These are phyloP conservation scores for Verticillium nubilum DNA, from an alignment of 2,329 filamentous ascomycete genomes.

Conservation along the genomic window DNA sequence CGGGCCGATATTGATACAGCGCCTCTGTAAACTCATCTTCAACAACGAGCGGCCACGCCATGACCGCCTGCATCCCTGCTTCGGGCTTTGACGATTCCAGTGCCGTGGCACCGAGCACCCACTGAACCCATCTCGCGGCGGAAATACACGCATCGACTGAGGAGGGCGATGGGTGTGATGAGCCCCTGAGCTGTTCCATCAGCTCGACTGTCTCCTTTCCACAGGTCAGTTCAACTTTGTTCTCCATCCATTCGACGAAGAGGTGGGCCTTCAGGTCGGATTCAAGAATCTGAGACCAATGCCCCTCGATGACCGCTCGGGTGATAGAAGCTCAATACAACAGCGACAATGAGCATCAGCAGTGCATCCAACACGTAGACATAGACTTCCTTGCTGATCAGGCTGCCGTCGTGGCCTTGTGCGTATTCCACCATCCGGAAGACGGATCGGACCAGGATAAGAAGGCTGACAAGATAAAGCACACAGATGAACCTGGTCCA, in stretches of 20 bases:
- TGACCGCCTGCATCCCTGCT: conserved; percentile 16
- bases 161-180: not conserved
- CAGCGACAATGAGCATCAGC: conserved; percentile 22
- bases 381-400: conserved; percentile 26
- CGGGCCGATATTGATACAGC: conserved; percentile 26
- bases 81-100: not conserved
- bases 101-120: conserved; percentile 8
- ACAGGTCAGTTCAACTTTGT: not conserved
- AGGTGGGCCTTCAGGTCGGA: conserved; percentile 18
- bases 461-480: conserved; percentile 19
- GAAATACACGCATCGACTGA: conserved; percentile 6
- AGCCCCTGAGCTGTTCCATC: not conserved
- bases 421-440: conserved; percentile 37
- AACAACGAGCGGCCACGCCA: conserved; percentile 28
- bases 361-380: conserved; percentile 31
- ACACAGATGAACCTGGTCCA: conserved; percentile 23
- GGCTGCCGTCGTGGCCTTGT: conserved; percentile 23
- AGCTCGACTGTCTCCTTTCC: conserved; percentile 1
- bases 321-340: conserved; percentile 2
- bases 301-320: conserved; percentile 4
- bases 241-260: not conserved
- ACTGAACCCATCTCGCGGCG: conserved; percentile 9
- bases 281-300: conserved; percentile 13
- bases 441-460: conserved; percentile 34
- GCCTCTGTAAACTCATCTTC: conserved; percentile 25